phyloP scores from a whole-genome alignment of 768 basidiomycete species.

The Lentinus brumalis region DNA sequence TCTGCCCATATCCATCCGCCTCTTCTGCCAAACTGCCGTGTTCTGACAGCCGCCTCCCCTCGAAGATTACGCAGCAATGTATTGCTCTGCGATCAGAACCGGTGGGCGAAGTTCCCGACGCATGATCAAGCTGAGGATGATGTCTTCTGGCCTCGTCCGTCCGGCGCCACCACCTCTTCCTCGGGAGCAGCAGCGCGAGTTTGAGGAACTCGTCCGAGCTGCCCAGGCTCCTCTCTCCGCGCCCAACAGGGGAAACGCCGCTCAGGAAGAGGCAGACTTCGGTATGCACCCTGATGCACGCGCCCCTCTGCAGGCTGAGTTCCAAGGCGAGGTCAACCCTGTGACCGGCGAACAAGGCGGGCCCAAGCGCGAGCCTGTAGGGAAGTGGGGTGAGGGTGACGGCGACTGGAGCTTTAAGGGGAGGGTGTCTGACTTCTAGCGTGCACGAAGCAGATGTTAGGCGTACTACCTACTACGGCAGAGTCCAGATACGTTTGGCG shows the following conservation, averaged over 20 bases:
- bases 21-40: too few relatives aligned
- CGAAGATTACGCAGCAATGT: conserved; percentile 4
- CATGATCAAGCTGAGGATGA: background rate
- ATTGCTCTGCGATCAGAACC: background rate
- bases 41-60: background rate
- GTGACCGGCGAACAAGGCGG: conserved; percentile 83
- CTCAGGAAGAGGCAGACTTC: conserved; percentile 40
- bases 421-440: conserved; percentile 81
- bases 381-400: conserved; percentile 52
- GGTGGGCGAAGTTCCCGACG: background rate
- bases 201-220: conserved; percentile 77
- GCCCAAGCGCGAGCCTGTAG: conserved; percentile 83
- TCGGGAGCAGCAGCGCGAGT: conserved; percentile 76
- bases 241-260: conserved; percentile 18
- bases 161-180: conserved; percentile 81
- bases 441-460: background rate
- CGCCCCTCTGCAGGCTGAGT: conserved; percentile 59
- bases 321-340: conserved; percentile 82
- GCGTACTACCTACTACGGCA: too few relatives aligned
- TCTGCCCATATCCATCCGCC: background rate
- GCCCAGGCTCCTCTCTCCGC: conserved; percentile 48
- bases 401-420: conserved; percentile 94
- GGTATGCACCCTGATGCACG: conserved; percentile 73
- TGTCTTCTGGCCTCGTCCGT: conserved; percentile 44
- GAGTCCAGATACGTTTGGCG: too few relatives aligned